phyloP scores from a whole-genome alignment of 495 filamentous ascomycete genomes.

The Geopyxis carbonaria region DNA sequence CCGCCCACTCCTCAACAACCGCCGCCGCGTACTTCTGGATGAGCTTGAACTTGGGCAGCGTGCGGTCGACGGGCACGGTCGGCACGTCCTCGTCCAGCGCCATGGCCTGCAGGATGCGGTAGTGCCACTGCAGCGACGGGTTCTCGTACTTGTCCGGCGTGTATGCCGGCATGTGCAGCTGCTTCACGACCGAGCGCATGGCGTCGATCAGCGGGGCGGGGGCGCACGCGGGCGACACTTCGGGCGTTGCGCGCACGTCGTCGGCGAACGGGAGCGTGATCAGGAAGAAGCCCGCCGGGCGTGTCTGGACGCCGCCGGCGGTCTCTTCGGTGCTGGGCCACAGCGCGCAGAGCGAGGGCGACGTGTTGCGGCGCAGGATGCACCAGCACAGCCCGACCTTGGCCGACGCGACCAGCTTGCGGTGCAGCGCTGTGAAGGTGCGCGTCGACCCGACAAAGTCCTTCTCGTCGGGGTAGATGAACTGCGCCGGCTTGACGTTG shows the following conservation, averaged over 20 bases:
- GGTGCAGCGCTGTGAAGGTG: constrained; percentile 79
- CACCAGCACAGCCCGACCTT: constrained; percentile 84
- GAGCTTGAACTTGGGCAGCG: constrained; percentile 60
- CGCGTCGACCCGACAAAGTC: constrained; percentile 78
- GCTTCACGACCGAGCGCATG: constrained; percentile 67
- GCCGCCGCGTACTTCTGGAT: constrained; percentile 75
- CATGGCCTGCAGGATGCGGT: constrained; percentile 79
- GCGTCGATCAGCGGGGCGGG: constrained; percentile 55
- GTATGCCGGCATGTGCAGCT: constrained; percentile 83
- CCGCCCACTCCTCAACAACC: constrained; percentile 59
- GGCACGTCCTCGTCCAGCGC: constrained; percentile 87
- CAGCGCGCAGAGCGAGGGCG: constrained; percentile 63
- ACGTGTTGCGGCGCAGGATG: constrained; percentile 60
- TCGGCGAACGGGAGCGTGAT: constrained; percentile 79
- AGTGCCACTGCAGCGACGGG: constrained; percentile 93
- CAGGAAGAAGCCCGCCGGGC: constrained; percentile 81
- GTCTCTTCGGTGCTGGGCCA: constrained; percentile 60
- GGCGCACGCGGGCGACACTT: constrained; percentile 35
- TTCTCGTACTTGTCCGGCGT: constrained; percentile 82
- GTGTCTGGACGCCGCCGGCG: constrained; percentile 39
- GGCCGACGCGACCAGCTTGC: constrained; percentile 58
- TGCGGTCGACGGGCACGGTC: constrained; percentile 62
- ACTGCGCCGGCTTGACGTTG: constrained; percentile 64
- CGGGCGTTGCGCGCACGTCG: constrained; percentile 63
- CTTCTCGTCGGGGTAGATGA: constrained; percentile 89